Conservation (phyloP, 192 early-diverging fungal genomes). For the Coemansia sp. region DNA sequence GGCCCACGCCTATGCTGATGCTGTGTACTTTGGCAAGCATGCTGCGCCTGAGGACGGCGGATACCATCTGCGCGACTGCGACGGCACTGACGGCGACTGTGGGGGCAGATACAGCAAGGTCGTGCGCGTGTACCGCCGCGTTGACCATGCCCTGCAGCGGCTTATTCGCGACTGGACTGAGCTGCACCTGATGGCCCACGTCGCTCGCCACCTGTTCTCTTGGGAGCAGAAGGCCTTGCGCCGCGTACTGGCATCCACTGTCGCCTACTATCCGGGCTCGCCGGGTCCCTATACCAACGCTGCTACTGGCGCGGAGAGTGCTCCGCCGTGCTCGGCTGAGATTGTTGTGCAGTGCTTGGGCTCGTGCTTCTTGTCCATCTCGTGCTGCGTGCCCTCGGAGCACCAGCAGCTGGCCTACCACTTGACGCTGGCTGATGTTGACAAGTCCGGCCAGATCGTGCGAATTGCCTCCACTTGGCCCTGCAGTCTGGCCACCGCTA, state of each 20-base stretch:
- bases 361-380: constrained; percentile 44
- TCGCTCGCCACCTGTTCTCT: constrained; percentile 36
- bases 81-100: background rate
- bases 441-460: constrained; percentile 30
- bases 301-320: constrained; percentile 4
- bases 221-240: constrained; percentile 47
- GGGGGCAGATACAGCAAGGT: constrained; percentile 41
- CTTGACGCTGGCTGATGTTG: constrained; percentile 47
- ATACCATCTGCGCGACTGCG: constrained; percentile 22
- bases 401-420: constrained; percentile 38
- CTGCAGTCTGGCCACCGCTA: constrained; percentile 22
- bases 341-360: constrained; percentile 38
- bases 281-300: constrained; percentile 44
- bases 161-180: constrained; percentile 52
- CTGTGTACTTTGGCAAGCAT: constrained; percentile 41
- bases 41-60: constrained; percentile 37
- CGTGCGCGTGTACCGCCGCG: constrained; percentile 41
- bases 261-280: constrained; percentile 40
- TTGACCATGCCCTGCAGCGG: constrained; percentile 41
- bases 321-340: constrained; percentile 40
- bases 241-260: constrained; percentile 34
- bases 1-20: constrained; percentile 36
- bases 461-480: constrained; percentile 50
- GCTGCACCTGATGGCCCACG: constrained; percentile 51
- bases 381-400: constrained; percentile 42